Evolutionary conservation across 768 basidiomycete species (phyloP).

Genomic region (Gautieria morchelliformis): DNA sequence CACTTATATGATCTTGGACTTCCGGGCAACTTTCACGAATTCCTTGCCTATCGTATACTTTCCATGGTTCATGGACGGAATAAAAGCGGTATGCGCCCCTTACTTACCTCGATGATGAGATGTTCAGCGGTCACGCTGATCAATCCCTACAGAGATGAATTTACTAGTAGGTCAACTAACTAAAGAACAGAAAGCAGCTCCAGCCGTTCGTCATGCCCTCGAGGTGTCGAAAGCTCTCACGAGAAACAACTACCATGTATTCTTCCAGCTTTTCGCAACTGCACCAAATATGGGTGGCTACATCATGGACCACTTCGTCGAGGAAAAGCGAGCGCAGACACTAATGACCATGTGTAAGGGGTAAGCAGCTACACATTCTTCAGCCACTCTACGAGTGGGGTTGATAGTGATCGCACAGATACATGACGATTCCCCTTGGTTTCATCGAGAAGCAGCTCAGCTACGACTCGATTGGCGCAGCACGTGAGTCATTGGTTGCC

Average conservation of each 20-base stretch:
- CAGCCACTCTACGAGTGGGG: neutral
- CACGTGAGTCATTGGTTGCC: slow-evolving; percentile 58
- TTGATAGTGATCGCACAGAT: slow-evolving; percentile 39
- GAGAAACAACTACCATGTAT: slow-evolving; percentile 87
- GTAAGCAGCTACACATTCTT: slow-evolving; percentile 39
- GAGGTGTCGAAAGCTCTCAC: slow-evolving; percentile 81
- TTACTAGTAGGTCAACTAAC: slow-evolving; percentile 97
- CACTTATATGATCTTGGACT: slow-evolving; percentile 90
- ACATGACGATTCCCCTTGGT: slow-evolving; percentile 63
- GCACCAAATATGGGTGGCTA: slow-evolving; percentile 98
- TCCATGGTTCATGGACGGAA: slow-evolving; percentile 93
- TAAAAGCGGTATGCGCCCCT: slow-evolving; percentile 66
- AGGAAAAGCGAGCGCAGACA: slow-evolving; percentile 79
- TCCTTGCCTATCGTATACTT: slow-evolving; percentile 93
- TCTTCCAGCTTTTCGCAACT: slow-evolving; percentile 75
- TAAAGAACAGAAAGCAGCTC: slow-evolving; percentile 72
- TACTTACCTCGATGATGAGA: neutral
- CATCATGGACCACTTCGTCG: slow-evolving; percentile 98
- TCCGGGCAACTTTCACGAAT: slow-evolving; percentile 88
- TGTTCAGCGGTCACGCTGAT: neutral
- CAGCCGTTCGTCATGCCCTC: slow-evolving; percentile 81
- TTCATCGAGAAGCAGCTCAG: slow-evolving; percentile 78
- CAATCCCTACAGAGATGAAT: slow-evolving; percentile 69
- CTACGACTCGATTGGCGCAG: slow-evolving; percentile 58
- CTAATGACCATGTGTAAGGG: slow-evolving; percentile 87